A percentile compares a stretch with the other conserved stretches of the same genome.
phyloP scores from a whole-genome alignment of 2,329 filamentous ascomycete species.

The Chaetomium sp. region DNA sequence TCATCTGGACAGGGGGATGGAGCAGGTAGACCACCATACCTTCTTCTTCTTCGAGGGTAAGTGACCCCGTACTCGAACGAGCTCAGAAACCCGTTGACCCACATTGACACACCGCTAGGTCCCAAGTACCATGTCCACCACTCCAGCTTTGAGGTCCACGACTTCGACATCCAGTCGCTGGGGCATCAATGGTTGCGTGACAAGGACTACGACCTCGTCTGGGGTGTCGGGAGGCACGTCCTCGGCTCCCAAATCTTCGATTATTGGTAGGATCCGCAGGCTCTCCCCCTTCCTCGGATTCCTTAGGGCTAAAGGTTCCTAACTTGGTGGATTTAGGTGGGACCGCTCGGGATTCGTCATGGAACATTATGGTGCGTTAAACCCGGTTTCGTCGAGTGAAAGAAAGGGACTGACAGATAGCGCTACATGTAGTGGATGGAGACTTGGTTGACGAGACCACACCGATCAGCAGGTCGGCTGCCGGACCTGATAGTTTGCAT shows the following conservation, averaged over 20 bases:
- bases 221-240: conserved; percentile 9
- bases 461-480: conserved; percentile 5
- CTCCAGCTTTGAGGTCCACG: conserved; percentile 15
- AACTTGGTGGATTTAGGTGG: background rate
- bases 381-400: no score
- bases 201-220: conserved; percentile 12
- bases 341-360: conserved; percentile 9
- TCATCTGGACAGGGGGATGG: conserved; percentile 10
- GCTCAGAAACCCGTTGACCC: background rate
- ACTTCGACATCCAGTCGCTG: conserved; percentile 14
- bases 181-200: conserved; percentile 12
- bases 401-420: background rate
- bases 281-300: no score
- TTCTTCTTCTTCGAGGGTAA: conserved; percentile 14
- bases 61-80: background rate
- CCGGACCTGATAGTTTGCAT: conserved; percentile 2
- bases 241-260: conserved; percentile 15
- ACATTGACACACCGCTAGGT: background rate
- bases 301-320: background rate
- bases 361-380: conserved; percentile 13
- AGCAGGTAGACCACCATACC: conserved; percentile 12
- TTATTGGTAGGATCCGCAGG: background rate
- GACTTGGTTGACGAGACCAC: conserved; percentile 14
- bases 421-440: conserved; percentile 3
- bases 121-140: conserved; percentile 14